Evolutionary conservation across 352 stramenopile genomes (phyloP), one percentile per base, ranked within the genome.

Genomic region (Phytophthora litchii): DNA sequence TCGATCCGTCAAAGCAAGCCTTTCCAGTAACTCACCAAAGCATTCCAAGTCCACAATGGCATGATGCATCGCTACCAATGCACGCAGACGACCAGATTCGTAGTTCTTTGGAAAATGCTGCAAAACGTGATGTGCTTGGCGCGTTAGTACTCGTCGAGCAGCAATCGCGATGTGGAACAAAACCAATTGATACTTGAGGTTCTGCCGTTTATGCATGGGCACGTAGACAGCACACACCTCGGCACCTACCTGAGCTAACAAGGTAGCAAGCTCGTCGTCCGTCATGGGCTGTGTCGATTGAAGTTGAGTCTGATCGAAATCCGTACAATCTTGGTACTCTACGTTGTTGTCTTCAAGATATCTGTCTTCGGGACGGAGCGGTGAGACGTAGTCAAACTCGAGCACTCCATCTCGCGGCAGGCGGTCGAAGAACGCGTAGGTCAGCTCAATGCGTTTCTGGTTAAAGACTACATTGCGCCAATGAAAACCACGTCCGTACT

Each of bases 31-130:
- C 38, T 83, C 76, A 7, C 66, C 74, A 12, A 90, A 70, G 41
- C 74, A 72, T 54, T 92, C 83, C 63, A 92, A 60, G 43, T 92
- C 80, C 8, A 92, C 67, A 9, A 92, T 76, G 44, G 63, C 69
- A 11, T 81, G 75, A 48, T 89, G 79, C 52, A 89, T 68, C 0
- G 79, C 64, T 6, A 91, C 35, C 14, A 91, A 46, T 4, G 79
- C 65, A 29, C 78, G 73, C 25, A 88, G 46, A 0, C 79, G 77
- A 16, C 74, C 75, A 10, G 65, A 73, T 20, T 91, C 82, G 48
- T 86, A 79, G 31, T 74, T 88, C 58, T 89, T 89, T 1, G 82
- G 79, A 31, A 88, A 91, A 42, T 86, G 78, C 67, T 91, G 82
- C 27, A 91, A 57, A 9, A 89, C 67, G 36, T 76, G 65, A 44